These are phyloP conservation scores for Neurospora sublineolata DNA, from an alignment of 495 filamentous ascomycete species.

Conservation along the genomic window DNA sequence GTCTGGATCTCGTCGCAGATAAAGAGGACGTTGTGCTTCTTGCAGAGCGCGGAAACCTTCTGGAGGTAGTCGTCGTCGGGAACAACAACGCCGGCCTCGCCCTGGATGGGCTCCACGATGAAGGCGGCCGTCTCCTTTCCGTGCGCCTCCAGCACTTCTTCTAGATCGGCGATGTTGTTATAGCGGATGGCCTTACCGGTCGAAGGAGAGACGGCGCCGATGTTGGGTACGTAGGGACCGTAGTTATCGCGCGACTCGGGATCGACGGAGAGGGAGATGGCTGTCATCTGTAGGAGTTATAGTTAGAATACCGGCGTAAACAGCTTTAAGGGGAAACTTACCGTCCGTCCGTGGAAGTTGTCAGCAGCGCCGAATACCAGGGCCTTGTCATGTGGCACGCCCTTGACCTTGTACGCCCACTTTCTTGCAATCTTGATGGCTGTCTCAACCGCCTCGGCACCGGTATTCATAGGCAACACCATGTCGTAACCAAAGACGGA, in stretches of 20 bases:
- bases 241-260: conserved; percentile 95
- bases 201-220: conserved; percentile 66
- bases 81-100: conserved; percentile 94
- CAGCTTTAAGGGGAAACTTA: conserved; percentile 30
- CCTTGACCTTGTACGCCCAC: conserved; percentile 97
- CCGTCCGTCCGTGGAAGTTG: conserved; percentile 95
- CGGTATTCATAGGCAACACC: conserved; percentile 99
- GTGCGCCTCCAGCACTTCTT: conserved; percentile 66
- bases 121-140: conserved; percentile 84
- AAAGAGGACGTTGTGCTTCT: conserved; percentile 84
- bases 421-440: conserved; percentile 95
- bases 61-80: conserved; percentile 81
- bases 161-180: conserved; percentile 72
- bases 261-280: conserved; percentile 88
- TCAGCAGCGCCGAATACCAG: conserved; percentile 73
- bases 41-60: conserved; percentile 75
- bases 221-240: conserved; percentile 82
- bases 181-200: conserved; percentile 72
- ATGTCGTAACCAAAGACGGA: conserved; percentile 87
- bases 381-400: conserved; percentile 74
- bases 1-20: conserved; percentile 99
- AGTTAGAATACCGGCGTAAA: background rate
- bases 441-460: conserved; percentile 97
- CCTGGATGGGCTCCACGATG: conserved; percentile 95
- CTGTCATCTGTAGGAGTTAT: conserved; percentile 55